These are phyloP conservation scores for Trypanosoma boissoni DNA, from an alignment of 208 protist species.

Conservation along the genomic window DNA sequence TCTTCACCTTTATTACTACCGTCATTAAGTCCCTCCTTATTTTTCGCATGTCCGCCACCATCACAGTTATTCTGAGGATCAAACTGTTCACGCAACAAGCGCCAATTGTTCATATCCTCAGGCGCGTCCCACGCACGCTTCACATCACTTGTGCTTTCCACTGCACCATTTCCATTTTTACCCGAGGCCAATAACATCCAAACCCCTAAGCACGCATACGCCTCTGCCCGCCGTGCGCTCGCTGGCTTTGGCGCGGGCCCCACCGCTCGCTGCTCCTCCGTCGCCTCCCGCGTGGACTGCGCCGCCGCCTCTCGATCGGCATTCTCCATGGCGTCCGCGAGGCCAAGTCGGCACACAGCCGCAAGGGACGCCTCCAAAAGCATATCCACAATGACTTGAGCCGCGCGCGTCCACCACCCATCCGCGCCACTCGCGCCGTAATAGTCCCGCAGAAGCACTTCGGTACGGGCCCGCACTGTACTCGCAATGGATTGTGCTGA, in stretches of 20 bases:
- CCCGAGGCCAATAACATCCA: conserved; percentile 17
- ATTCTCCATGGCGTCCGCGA: conserved; percentile 27
- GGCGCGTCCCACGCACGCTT: not conserved
- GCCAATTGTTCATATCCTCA: conserved; percentile 10
- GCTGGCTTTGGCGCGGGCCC: conserved; percentile 21
- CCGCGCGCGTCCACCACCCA: not conserved
- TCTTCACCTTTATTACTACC: not conserved
- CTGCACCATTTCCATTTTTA: not conserved
- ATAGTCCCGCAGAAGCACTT: conserved; percentile 12
- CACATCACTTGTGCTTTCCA: not conserved
- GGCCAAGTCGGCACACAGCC: conserved; percentile 39
- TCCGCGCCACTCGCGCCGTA: not conserved
- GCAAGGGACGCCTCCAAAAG: conserved; percentile 46
- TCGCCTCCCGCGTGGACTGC: not conserved
- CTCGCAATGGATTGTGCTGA: conserved; percentile 4
- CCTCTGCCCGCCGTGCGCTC: conserved; percentile 18
- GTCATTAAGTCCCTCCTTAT: not conserved
- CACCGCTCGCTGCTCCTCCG: too few species aligned
- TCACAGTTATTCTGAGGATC: not conserved
- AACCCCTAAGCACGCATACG: conserved; percentile 27
- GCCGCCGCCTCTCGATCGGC: conserved; percentile 22
- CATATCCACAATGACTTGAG: conserved; percentile 21
- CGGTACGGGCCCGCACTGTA: conserved; percentile 10
- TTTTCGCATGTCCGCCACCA: not conserved
- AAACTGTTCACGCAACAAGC: conserved; percentile 13